Evolutionary conservation across 768 basidiomycete genomes (phyloP).

Genomic region (Suillus americanus): DNA sequence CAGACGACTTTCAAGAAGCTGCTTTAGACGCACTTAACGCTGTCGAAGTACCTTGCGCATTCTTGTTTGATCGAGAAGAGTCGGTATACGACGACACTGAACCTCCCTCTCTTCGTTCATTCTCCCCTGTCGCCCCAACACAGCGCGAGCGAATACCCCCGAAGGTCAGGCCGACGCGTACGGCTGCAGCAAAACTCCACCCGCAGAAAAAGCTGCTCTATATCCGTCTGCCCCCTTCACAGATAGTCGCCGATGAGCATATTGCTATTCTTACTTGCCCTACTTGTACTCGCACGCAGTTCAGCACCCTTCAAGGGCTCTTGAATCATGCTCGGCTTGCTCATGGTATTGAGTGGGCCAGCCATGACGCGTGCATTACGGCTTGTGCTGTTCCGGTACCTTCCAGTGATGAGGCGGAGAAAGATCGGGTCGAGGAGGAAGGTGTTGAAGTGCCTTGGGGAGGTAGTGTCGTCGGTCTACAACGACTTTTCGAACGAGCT

Average conservation of each 20-base stretch:
- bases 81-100: conserved; percentile 9
- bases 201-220: conserved; percentile 39
- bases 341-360: conserved; percentile 47
- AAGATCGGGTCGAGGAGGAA: conserved; percentile 38
- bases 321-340: conserved; percentile 53
- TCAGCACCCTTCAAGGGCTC: conserved; percentile 51
- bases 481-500: conserved; percentile 49
- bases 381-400: conserved; percentile 41
- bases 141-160: conserved; percentile 18
- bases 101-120: conserved; percentile 21
- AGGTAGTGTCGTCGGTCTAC: conserved; percentile 42
- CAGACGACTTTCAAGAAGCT: conserved; percentile 37
- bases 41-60: conserved; percentile 37
- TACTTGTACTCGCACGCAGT: conserved; percentile 45
- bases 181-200: conserved; percentile 23
- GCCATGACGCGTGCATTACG: conserved; percentile 51
- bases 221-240: conserved; percentile 33
- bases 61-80: conserved; percentile 36
- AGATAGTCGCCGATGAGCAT: conserved; percentile 24
- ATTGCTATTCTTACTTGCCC: conserved; percentile 40
- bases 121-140: conserved; percentile 18
- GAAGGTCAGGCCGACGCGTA: conserved; percentile 28
- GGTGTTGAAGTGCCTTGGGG: conserved; percentile 35
- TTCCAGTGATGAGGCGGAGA: conserved; percentile 31
- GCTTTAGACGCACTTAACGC: conserved; percentile 44